Evolutionary conservation across 139 green algal genomes (phyloP).

Genomic region (Nannochloris sp.): DNA sequence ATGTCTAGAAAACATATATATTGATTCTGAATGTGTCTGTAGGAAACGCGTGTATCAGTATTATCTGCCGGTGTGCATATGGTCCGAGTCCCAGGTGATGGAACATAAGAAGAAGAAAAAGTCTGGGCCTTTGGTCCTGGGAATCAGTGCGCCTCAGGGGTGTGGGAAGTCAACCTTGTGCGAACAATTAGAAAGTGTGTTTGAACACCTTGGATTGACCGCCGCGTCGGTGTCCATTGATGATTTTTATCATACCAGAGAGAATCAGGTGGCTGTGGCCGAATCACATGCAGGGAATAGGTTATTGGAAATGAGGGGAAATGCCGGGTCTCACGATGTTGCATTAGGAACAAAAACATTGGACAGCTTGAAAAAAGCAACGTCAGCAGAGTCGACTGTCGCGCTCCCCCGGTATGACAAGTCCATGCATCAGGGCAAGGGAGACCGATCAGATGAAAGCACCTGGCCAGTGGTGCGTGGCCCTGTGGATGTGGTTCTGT

Average conservation of each 20-base stretch:
- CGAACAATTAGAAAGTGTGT: slow-evolving; percentile 75
- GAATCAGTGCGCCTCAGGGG: slow-evolving; percentile 85
- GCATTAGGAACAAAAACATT: slow-evolving; percentile 67
- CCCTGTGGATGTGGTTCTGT: slow-evolving; percentile 81
- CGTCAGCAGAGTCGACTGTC: background rate
- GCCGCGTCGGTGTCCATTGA: slow-evolving; percentile 85
- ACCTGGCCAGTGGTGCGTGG: slow-evolving; percentile 57
- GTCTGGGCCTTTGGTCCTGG: slow-evolving; percentile 56
- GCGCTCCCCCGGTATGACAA: slow-evolving; percentile 83
- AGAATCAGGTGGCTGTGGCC: slow-evolving; percentile 43
- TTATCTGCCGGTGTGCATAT: slow-evolving; percentile 90
- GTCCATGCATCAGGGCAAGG: slow-evolving; percentile 60
- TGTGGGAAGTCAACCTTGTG: slow-evolving; percentile 97
- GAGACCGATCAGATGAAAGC: slow-evolving; percentile 60
- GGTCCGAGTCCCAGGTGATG: slow-evolving; percentile 54
- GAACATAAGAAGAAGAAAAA: slow-evolving; percentile 30
- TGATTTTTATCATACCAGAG: slow-evolving; percentile 91
- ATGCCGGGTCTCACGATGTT: slow-evolving; percentile 91
- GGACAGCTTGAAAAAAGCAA: slow-evolving; percentile 27
- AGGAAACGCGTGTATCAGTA: slow-evolving; percentile 74
- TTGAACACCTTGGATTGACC: slow-evolving; percentile 21
- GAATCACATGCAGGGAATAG: slow-evolving; percentile 55
- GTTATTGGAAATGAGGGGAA: slow-evolving; percentile 83
- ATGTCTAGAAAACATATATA: background rate
- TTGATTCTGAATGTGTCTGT: background rate